A percentile compares a stretch with the other conserved stretches of the same genome.
Evolutionary conservation across 805 yeast species (phyloP).

Genomic region (Starmerella kuoi): DNA sequence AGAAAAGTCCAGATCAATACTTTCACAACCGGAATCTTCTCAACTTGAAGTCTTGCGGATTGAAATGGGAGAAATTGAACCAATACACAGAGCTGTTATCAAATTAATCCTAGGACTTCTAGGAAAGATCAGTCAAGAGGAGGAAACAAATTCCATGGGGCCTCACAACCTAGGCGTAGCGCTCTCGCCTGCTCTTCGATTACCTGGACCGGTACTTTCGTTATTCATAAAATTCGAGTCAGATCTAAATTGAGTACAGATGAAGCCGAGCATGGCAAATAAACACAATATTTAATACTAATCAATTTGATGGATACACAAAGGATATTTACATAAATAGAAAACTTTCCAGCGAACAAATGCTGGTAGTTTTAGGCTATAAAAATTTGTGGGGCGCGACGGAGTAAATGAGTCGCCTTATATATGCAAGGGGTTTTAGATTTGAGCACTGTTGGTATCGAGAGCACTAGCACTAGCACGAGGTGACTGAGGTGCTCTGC

Average conservation of each 20-base stretch:
- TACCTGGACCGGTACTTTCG: slow-evolving; percentile 8
- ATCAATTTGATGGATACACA: no score
- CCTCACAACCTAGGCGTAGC: slow-evolving; percentile 52
- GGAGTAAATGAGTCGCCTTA: no score
- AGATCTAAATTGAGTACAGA: no score
- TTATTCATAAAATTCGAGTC: slow-evolving; percentile 1
- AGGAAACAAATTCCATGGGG: slow-evolving; percentile 68
- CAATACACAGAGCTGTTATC: slow-evolving; percentile 46
- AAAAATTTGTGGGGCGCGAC: no score
- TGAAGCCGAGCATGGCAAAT: no score
- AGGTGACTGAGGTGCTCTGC: slow-evolving; percentile 18
- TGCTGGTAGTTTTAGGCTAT: no score
- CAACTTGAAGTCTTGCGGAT: slow-evolving; percentile 20
- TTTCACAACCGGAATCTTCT: slow-evolving; percentile 26
- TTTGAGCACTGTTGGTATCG: no score
- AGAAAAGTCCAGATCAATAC: slow-evolving; percentile 7
- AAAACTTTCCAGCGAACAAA: no score
- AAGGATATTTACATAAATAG: no score
- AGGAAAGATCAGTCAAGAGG: slow-evolving; percentile 48
- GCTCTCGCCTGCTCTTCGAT: slow-evolving; percentile 8
- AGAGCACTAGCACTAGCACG: no score
- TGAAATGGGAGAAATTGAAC: slow-evolving; percentile 35
- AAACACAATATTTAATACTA: no score
- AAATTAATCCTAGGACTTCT: slow-evolving; percentile 57
- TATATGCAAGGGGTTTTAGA: no score